Evolutionary conservation across 257 asterid species (phyloP).

Genomic region (Solanum lignicaule): DNA sequence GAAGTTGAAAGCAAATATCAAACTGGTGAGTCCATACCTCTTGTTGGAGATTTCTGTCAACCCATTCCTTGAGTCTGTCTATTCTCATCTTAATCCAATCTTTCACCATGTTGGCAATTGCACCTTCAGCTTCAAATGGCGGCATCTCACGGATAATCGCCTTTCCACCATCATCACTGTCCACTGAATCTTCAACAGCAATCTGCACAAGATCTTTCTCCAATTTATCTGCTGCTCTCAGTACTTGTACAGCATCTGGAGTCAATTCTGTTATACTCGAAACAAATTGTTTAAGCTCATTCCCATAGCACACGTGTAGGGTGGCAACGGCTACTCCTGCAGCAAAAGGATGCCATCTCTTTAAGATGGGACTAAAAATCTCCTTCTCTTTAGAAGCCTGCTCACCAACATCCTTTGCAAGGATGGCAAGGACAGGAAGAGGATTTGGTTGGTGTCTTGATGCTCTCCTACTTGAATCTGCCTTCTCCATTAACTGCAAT

Average conservation of each 20-base stretch:
- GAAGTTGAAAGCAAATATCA: neutral
- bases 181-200: constrained; percentile 98
- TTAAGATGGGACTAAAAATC: constrained; percentile 77
- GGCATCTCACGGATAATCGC: constrained; percentile 99
- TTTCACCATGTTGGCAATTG: constrained; percentile 75
- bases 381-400: constrained; percentile 73
- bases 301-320: constrained; percentile 83
- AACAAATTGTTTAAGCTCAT: constrained; percentile 87
- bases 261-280: constrained; percentile 84
- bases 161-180: constrained; percentile 99
- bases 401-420: constrained; percentile 92
- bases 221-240: constrained; percentile 93
- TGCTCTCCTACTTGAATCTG: constrained; percentile 93
- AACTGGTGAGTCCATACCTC: constrained; percentile 47
- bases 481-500: constrained; percentile 85
- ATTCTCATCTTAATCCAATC: constrained; percentile 85
- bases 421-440: constrained; percentile 85
- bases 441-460: constrained; percentile 80
- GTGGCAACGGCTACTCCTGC: constrained; percentile 99
- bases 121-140: constrained; percentile 95
- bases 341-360: constrained; percentile 94
- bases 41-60: constrained; percentile 91
- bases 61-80: constrained; percentile 85
- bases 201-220: constrained; percentile 90
- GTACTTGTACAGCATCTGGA: constrained; percentile 87